Evolutionary conservation across 768 basidiomycete genomes (phyloP).

Genomic region (Panaeolus papilionaceus): DNA sequence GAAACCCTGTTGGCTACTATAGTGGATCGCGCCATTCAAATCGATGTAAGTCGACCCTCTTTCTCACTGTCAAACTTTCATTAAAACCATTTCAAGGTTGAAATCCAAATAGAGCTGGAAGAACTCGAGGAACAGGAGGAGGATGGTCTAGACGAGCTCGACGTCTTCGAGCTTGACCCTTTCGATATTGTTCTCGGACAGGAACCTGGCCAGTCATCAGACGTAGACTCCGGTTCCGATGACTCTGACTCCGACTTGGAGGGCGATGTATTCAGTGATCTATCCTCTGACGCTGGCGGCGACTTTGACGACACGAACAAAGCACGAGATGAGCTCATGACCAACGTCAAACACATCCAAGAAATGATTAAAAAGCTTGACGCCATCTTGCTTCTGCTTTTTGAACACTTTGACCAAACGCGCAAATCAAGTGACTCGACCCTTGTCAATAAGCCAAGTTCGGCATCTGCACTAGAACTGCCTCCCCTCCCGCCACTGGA

Average conservation of each 20-base stretch:
- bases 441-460: constrained; percentile 18
- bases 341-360: constrained; percentile 71
- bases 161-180: constrained; percentile 79
- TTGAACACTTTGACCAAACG: constrained; percentile 79
- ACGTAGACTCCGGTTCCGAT: constrained; percentile 40
- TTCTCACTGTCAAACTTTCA: constrained; percentile 3
- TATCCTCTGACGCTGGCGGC: constrained; percentile 75
- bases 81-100: constrained; percentile 61
- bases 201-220: constrained; percentile 50
- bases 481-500: constrained; percentile 39
- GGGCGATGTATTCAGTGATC: constrained; percentile 68
- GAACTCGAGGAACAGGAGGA: constrained; percentile 74
- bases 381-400: constrained; percentile 81
- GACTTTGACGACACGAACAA: constrained; percentile 24
- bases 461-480: constrained; percentile 37
- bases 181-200: constrained; percentile 87
- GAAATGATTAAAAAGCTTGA: constrained; percentile 95
- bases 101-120: constrained; percentile 95
- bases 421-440: constrained; percentile 27
- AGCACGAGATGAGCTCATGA: constrained; percentile 46
- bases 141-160: constrained; percentile 58
- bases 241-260: constrained; percentile 54
- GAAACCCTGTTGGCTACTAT: constrained; percentile 88
- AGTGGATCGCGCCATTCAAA: constrained; percentile 93
- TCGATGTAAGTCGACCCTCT: constrained; percentile 72